These are phyloP conservation scores for Gamarada debralockiae DNA, from an alignment of 495 filamentous ascomycete species.

Conservation along the genomic window DNA sequence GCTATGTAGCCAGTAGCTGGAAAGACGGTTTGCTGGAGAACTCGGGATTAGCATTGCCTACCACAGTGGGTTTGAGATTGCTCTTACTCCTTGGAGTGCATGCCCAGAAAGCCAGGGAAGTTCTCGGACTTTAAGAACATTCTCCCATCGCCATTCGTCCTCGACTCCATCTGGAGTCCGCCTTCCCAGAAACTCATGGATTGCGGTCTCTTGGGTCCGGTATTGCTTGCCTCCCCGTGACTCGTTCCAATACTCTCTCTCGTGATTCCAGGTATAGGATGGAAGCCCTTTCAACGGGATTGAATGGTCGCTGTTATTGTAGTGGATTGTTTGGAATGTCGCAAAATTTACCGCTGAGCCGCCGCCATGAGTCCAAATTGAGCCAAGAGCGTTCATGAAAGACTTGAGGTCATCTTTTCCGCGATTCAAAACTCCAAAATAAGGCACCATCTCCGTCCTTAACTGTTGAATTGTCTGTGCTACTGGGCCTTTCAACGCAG, in stretches of 20 bases:
- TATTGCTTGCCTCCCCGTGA: slow-evolving; percentile 31
- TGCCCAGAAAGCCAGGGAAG: slow-evolving; percentile 54
- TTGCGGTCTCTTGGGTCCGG: slow-evolving; percentile 10
- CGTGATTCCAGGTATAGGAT: slow-evolving; percentile 47
- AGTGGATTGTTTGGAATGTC: neutral
- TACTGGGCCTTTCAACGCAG: too few species aligned
- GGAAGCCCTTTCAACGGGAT: slow-evolving; percentile 36
- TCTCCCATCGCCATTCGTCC: slow-evolving; percentile 46
- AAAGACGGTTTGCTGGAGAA: slow-evolving; percentile 19
- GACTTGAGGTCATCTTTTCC: slow-evolving; percentile 25
- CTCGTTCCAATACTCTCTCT: slow-evolving; percentile 39
- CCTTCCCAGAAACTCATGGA: slow-evolving; percentile 9
- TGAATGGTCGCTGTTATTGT: neutral
- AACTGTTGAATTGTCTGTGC: too few species aligned
- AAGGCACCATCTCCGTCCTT: too few species aligned
- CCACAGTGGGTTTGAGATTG: too few species aligned
- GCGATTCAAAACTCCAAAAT: slow-evolving; percentile 23
- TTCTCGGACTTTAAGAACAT: slow-evolving; percentile 45
- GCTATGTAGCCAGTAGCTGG: slow-evolving; percentile 41
- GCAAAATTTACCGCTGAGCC: neutral
- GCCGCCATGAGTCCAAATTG: slow-evolving; percentile 27
- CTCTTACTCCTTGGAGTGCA: slow-evolving; percentile 41
- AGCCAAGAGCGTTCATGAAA: slow-evolving; percentile 30
- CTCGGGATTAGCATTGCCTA: too few species aligned
- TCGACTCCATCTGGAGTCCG: neutral